Percentiles rank a stretch among this genome's conserved stretches.
These are phyloP conservation scores for Aphanomyces cochlioides DNA, from an alignment of 352 stramenopile genomes.

Conservation along the genomic window DNA sequence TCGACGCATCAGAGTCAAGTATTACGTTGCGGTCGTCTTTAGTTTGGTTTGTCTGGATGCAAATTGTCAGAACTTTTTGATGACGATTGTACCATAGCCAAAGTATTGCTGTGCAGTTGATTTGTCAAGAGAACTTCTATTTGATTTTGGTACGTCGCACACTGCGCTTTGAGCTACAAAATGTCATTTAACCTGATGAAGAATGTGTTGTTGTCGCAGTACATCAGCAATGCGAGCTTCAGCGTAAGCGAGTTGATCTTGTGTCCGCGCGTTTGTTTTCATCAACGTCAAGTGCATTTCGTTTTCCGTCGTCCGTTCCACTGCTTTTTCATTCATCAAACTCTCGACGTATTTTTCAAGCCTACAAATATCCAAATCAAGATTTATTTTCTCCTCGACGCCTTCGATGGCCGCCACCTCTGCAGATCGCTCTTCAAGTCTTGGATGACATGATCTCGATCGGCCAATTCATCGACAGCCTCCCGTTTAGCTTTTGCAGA, in stretches of 20 bases:
- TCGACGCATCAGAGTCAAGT: not conserved
- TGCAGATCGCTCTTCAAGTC: constrained; percentile 19
- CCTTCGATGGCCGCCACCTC: not conserved
- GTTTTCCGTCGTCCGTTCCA: not conserved
- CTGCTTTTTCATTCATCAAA: not conserved
- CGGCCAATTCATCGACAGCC: not conserved
- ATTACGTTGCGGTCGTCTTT: not conserved
- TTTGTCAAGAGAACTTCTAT: constrained; percentile 11
- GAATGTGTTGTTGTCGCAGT: not conserved
- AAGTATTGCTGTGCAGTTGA: constrained; percentile 5
- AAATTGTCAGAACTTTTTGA: not conserved
- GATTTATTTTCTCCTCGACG: not conserved
- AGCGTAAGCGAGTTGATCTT: not conserved
- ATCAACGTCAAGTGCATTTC: not conserved
- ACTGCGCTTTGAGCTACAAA: constrained; percentile 19
- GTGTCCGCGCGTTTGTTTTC: not conserved
- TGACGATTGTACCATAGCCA: not conserved
- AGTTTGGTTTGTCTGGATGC: not conserved
- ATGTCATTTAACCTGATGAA: not conserved
- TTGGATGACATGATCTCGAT: constrained; percentile 24
- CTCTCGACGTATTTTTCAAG: constrained; percentile 24
- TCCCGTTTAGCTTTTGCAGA: not conserved
- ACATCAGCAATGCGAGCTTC: not conserved
- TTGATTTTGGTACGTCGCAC: constrained; percentile 17
- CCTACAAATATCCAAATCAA: not conserved